Percentiles rank a stretch among this genome's conserved stretches.
Conservation (phyloP, 305 asterid genomes). For the Andrographis paniculata region DNA sequence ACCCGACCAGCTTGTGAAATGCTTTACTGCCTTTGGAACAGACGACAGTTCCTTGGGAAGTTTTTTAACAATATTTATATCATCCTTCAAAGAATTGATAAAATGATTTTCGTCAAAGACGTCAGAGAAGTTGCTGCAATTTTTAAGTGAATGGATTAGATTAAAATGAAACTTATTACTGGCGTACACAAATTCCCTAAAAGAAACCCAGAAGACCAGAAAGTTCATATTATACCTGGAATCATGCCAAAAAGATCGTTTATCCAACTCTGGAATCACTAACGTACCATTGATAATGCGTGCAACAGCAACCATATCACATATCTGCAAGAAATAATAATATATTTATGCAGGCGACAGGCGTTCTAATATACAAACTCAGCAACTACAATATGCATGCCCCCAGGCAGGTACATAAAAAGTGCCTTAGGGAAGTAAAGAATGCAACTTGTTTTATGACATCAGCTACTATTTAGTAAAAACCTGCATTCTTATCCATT, state of each 20-base stretch:
- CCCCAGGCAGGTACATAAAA: too few species aligned
- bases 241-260: slow-evolving; percentile 93
- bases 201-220: slow-evolving; percentile 1
- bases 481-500: too few species aligned
- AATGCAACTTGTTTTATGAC: too few species aligned
- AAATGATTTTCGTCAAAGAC: slow-evolving; percentile 85
- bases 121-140: slow-evolving; percentile 86
- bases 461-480: too few species aligned
- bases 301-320: slow-evolving; percentile 99
- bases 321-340: slow-evolving; percentile 52
- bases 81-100: slow-evolving; percentile 60
- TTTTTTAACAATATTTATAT: slow-evolving; percentile 60
- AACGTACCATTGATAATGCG: slow-evolving; percentile 91
- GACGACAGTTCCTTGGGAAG: slow-evolving; percentile 56
- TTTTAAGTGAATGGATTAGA: slow-evolving; percentile 18
- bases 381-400: neutral
- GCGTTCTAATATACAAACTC: slow-evolving; percentile 9
- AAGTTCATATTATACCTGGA: slow-evolving; percentile 47
- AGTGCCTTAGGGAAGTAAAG: too few species aligned
- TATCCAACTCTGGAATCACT: slow-evolving; percentile 94
- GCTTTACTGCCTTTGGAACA: slow-evolving; percentile 70
- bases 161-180: neutral
- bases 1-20: slow-evolving; percentile 97
- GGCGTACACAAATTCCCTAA: slow-evolving; percentile 6
- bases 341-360: slow-evolving; percentile 9